Evolutionary conservation across 2,329 filamentous ascomycete species (phyloP).

Genomic region (Diaporthe sp.): DNA sequence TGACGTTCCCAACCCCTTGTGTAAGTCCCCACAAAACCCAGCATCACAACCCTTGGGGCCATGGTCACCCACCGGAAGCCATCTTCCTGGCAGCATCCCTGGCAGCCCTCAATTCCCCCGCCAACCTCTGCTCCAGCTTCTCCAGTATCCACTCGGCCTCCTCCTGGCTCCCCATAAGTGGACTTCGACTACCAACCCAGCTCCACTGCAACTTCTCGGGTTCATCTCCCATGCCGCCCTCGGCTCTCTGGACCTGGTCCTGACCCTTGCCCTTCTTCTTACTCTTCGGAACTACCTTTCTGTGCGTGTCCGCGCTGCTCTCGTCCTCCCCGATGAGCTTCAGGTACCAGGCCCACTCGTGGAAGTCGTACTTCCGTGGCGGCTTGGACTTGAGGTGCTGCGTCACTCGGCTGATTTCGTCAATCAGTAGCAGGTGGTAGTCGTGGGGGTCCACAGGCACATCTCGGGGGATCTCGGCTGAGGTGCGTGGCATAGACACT

Average conservation of each 20-base stretch:
- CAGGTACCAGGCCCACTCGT: slow-evolving; percentile 90
- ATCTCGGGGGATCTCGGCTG: slow-evolving; percentile 48
- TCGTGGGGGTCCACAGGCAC: slow-evolving; percentile 60
- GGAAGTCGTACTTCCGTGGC: slow-evolving; percentile 78
- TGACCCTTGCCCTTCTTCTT: slow-evolving; percentile 15
- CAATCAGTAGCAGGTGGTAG: slow-evolving; percentile 75
- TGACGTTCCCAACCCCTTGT: background rate
- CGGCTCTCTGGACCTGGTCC: slow-evolving; percentile 3
- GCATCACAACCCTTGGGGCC: slow-evolving; percentile 1
- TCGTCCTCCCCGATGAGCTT: slow-evolving; percentile 80
- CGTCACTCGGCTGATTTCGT: slow-evolving; percentile 77
- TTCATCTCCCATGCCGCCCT: slow-evolving; percentile 34
- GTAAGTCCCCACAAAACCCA: background rate
- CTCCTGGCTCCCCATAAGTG: slow-evolving; percentile 75
- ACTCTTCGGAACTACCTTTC: slow-evolving; percentile 48
- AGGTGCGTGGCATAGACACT: slow-evolving; percentile 49
- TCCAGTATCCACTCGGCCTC: slow-evolving; percentile 83
- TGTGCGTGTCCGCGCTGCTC: slow-evolving; percentile 61
- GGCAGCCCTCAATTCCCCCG: slow-evolving; percentile 57
- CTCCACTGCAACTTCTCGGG: slow-evolving; percentile 68
- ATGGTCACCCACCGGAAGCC: background rate
- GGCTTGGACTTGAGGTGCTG: slow-evolving; percentile 70
- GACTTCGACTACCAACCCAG: slow-evolving; percentile 78
- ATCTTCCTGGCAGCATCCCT: slow-evolving; percentile 41
- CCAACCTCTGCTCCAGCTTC: slow-evolving; percentile 68